A percentile compares a stretch with the other conserved stretches of the same genome.
These are phyloP conservation scores for Ophiocordyceps camponoti-floridani DNA, from an alignment of 2,329 filamentous ascomycete genomes.

Conservation along the genomic window DNA sequence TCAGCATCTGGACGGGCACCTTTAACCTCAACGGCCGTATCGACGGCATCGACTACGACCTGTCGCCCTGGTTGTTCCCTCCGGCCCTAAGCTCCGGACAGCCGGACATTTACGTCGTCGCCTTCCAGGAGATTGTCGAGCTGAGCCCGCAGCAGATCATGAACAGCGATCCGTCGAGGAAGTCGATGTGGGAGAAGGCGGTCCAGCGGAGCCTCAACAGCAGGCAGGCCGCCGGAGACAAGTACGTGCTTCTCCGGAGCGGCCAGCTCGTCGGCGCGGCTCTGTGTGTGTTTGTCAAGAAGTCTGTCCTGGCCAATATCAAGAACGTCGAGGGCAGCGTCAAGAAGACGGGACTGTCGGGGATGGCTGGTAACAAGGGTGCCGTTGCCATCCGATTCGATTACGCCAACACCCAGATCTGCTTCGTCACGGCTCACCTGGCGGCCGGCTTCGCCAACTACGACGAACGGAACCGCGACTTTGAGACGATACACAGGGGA, in stretches of 20 bases:
- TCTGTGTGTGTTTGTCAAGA: constrained; percentile 76
- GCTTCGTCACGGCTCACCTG: constrained; percentile 90
- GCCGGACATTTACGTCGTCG: constrained; percentile 76
- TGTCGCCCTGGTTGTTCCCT: constrained; percentile 75
- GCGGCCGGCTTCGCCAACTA: constrained; percentile 94
- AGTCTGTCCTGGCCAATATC: constrained; percentile 58
- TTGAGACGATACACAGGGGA: constrained; percentile 72
- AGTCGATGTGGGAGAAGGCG: constrained; percentile 70
- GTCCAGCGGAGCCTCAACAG: constrained; percentile 63
- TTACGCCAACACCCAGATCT: constrained; percentile 80
- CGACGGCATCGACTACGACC: constrained; percentile 57
- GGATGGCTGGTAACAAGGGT: constrained; percentile 95
- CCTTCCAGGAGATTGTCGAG: constrained; percentile 97
- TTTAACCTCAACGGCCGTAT: constrained; percentile 91
- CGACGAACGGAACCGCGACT: constrained; percentile 88
- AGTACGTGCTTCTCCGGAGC: constrained; percentile 77
- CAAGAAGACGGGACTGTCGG: constrained; percentile 88
- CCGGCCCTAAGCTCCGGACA: constrained; percentile 35
- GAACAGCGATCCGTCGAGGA: constrained; percentile 82
- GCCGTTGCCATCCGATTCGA: constrained; percentile 93
- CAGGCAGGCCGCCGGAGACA: constrained; percentile 51
- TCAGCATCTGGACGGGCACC: constrained; percentile 72
- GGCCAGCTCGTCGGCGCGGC: constrained; percentile 91
- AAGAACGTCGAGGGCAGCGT: constrained; percentile 94
- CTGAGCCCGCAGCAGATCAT: constrained; percentile 96